Conservation (phyloP, 371 early-diverging fungal species). For the Batrachochytrium dendrobatidis region DNA sequence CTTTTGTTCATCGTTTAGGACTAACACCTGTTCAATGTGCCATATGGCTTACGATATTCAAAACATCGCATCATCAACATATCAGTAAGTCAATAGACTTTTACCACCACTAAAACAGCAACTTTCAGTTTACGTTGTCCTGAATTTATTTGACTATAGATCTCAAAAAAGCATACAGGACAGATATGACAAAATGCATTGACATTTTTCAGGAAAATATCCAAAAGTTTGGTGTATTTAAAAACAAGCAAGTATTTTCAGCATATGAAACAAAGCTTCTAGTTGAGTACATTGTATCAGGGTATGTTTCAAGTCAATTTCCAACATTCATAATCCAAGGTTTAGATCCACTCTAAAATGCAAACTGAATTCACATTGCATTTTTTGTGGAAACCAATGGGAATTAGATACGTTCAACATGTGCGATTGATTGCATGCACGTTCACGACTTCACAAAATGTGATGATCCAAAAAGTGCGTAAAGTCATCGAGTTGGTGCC, state of each 20-base stretch:
- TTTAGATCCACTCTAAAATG: too few relatives aligned
- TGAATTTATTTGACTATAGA: too few relatives aligned
- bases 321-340: neutral
- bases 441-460: slow-evolving; percentile 15
- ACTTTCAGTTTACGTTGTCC: too few relatives aligned
- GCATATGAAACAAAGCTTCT: neutral
- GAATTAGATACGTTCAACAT: slow-evolving; percentile 13
- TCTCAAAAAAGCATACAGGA: too few relatives aligned
- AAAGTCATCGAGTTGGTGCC: neutral
- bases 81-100: too few relatives aligned
- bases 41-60: neutral
- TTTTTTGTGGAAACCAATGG: neutral
- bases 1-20: neutral
- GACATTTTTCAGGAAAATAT: neutral
- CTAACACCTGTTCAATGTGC: neutral
- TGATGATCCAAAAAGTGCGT: neutral
- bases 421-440: slow-evolving; percentile 6
- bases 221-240: neutral
- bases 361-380: too few relatives aligned
- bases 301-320: neutral
- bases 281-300: slow-evolving; percentile 1
- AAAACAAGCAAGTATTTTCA: neutral
- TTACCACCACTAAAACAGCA: too few relatives aligned
- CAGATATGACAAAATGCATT: neutral
- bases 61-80: neutral